Base-by-base conservation (phyloP, 2,329 filamentous ascomycete species). In the Pseudopithomyces maydicus region DNA sequence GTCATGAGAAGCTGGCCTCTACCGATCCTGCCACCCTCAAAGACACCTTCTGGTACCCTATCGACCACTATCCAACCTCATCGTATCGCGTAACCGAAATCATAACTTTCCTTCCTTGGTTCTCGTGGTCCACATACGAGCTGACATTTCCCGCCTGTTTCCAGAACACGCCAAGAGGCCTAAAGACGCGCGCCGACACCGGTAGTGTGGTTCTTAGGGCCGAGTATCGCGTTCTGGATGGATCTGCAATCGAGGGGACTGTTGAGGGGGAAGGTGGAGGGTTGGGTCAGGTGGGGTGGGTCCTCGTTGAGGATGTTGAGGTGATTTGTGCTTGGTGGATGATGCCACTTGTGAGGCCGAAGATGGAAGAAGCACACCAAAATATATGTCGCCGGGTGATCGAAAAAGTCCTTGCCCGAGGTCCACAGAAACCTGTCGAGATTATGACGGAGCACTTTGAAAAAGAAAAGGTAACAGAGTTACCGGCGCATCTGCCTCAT, bases 21-120 rank as follows among this genome's bases (percentile, higher is more conserved):
- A 72, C 69, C 14, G 52, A 59, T 2, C 61, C 66, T 15, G 59
- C 64, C 15, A 68, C 61, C 2, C 60, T 66, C 35, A 72, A 69
- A 59, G 73, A 75, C 52, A 72, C 71, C 7, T 74, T 72, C 52
- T 75, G 70, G 70, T 73, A 71, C 50, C 73, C 73, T 26, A 60
- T 59, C 22, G 71, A 74, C 52, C 48, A 66, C 6, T 59, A 70
- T 33, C 67, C 68, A 7, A 58, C 73, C 12, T 49, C 60, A 11
- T 66, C 67, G 0, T 75, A 74, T 61, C 48, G 57, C 42, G 72
- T 75, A 48, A 72, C 66, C 38, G 71, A 75, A 52, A 59, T 59
- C 48, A 65, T 75, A 14, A 68, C 60, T 1, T 57, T 68, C 29
- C 26, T 72, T n/a, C 72, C 73, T 1, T 68, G 68, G 11, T 56